Evolutionary conservation across 2,329 filamentous ascomycete species (phyloP).

Genomic region (Lasiodiplodia sp.): DNA sequence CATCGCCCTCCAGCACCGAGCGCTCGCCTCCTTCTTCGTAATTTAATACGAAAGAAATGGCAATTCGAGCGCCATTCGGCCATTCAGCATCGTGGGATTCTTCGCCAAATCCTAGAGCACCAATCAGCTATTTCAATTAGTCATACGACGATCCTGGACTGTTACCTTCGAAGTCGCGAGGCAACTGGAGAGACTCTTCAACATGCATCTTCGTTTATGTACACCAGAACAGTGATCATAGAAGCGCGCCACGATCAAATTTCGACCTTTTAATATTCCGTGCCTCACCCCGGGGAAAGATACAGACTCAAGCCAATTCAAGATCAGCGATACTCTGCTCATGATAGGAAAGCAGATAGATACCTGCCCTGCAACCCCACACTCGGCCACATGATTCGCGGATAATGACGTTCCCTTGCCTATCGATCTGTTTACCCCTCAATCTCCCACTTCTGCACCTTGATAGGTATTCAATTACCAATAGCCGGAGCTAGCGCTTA

Average conservation of each 20-base stretch:
- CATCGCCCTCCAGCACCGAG: constrained; percentile 33
- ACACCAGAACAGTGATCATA: not conserved
- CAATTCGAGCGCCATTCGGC: constrained; percentile 43
- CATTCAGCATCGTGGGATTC: constrained; percentile 43
- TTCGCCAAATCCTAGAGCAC: constrained; percentile 36
- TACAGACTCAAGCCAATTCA: too few relatives aligned
- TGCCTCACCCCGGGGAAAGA: not conserved
- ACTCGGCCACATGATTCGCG: constrained; percentile 7
- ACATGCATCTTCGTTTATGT: constrained; percentile 36
- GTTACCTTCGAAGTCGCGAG: constrained; percentile 47
- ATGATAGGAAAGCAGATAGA: constrained; percentile 19
- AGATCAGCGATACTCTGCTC: not conserved
- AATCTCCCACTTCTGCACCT: constrained; percentile 16
- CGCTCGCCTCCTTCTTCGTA: constrained; percentile 38
- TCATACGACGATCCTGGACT: not conserved
- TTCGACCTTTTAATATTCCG: not conserved
- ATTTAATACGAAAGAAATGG: constrained; percentile 40
- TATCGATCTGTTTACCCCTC: not conserved
- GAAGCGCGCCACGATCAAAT: not conserved
- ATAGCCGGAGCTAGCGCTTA: constrained; percentile 23
- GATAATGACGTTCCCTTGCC: constrained; percentile 3
- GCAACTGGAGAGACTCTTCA: constrained; percentile 46
- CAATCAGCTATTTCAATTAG: constrained; percentile 8
- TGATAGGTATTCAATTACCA: constrained; percentile 19
- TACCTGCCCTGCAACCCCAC: constrained; percentile 18